phyloP scores from a whole-genome alignment of 257 asterid species.

The Fraxinus excelsior region DNA sequence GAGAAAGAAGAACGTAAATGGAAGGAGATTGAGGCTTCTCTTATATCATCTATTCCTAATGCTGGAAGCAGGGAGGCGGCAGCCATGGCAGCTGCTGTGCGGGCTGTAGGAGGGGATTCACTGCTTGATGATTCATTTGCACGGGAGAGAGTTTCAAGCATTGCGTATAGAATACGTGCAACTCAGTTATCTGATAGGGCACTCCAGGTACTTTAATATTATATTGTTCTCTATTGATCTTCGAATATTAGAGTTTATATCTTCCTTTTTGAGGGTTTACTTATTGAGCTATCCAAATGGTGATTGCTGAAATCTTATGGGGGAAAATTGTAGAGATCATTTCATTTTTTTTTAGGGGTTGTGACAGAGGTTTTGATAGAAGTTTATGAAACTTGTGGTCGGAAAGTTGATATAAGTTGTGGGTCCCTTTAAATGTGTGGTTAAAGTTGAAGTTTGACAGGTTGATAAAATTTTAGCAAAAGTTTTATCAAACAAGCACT shows the following conservation, averaged over 20 bases:
- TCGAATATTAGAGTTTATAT: neutral
- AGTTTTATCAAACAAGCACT: neutral
- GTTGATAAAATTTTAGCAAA: too few species aligned
- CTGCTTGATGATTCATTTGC: constrained; percentile 95
- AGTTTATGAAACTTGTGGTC: too few species aligned
- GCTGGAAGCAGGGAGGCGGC: constrained; percentile 99
- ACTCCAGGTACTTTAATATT: constrained; percentile 58
- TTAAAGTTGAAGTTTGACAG: too few species aligned
- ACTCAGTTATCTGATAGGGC: constrained; percentile 95
- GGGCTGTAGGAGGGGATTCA: constrained; percentile 99
- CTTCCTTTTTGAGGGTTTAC: neutral
- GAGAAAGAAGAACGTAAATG: constrained; percentile 99
- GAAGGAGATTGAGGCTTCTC: constrained; percentile 98
- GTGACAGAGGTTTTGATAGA: too few species aligned
- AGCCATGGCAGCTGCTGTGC: constrained; percentile 99
- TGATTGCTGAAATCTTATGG: neutral
- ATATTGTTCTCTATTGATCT: neutral
- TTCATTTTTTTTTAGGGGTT: too few species aligned
- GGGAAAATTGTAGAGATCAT: neutral
- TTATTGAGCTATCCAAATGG: neutral
- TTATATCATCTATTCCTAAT: constrained; percentile 91
- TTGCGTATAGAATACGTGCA: constrained; percentile 92
- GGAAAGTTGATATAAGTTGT: too few species aligned
- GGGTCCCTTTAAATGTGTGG: too few species aligned
- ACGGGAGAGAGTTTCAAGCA: constrained; percentile 92